Conservation (phyloP, 176 grass and related monocot species). For the Neostapfia colusana region DNA sequence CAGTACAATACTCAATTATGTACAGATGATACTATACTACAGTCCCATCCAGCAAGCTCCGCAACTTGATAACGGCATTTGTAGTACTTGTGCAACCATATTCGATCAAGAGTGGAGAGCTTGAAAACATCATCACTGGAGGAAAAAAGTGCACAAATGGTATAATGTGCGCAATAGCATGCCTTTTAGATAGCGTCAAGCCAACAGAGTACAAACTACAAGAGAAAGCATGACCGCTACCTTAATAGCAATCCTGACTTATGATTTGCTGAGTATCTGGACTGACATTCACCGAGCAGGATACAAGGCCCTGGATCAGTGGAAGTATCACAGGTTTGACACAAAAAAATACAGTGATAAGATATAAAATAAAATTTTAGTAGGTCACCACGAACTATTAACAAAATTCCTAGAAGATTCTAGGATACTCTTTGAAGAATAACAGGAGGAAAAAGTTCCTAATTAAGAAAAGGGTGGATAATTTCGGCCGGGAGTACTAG, state of each 20-base stretch:
- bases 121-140: background rate
- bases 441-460: background rate
- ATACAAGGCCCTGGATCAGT: slow-evolving; percentile 44
- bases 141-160: background rate
- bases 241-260: slow-evolving; percentile 57
- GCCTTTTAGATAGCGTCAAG: background rate
- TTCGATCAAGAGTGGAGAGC: background rate
- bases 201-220: background rate
- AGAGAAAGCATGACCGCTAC: background rate
- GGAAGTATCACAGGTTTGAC: slow-evolving; percentile 4
- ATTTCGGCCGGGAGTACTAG: background rate
- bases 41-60: background rate
- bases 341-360: background rate
- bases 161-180: background rate
- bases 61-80: background rate
- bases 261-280: slow-evolving; percentile 45
- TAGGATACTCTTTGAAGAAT: background rate
- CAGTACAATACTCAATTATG: slow-evolving; percentile 18
- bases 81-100: background rate
- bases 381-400: background rate
- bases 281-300: slow-evolving; percentile 50
- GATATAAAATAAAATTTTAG: background rate
- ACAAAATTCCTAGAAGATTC: background rate
- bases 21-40: background rate
- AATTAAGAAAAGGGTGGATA: background rate